Base-by-base conservation (phyloP, 2,329 filamentous ascomycete species). In the Teratosphaeria pseudoeucalypti region DNA sequence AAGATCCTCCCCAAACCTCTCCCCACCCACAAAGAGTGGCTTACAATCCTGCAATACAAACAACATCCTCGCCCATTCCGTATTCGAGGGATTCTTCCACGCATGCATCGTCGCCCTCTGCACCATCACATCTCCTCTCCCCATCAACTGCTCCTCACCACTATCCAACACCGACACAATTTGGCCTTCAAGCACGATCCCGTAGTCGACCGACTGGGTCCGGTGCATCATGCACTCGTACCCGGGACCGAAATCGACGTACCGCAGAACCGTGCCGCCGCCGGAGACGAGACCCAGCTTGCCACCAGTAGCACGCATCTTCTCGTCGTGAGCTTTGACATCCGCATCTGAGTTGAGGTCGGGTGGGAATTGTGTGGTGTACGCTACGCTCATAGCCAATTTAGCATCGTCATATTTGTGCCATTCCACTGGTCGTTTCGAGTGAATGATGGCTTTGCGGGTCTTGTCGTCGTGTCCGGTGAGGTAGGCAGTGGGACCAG, bases 241-340 rank as follows among this genome's bases (percentile, higher is more conserved):
- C 1, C 63, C 64, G 0, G 72, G 72, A 3, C 69, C 68, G 56
- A 73, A 71, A 61, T 74, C 72, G 10, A 73, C 71, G 29, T 70
- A 72, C 6, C 78, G 74, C 49, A 79, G 72, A 14, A 80, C 77
- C 4, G 78, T 78, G 14, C 79, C 79, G 27, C 74, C 74, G 2
- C 78, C 76, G 26, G 81, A 74, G 12, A 78, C 76, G 2, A 84
- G 73, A 1, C 81, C 81, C 0, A 81, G 79, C 1, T 78, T 74
- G 26, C 70, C 68, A 14, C 63, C 63, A 3, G 66, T 61, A 32
- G 54, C 61, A 14, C 70, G 64, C 49, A 81, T 71, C 62, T 77
- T 77, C 43, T 66, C 62, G 34, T 74, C 68, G 68, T 83, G 82
- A 9, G 73, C 70, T 9, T 68, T 64, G 26, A 83, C 71, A 66